These are phyloP conservation scores for Umbilicus rupestris DNA, from an alignment of 164 flowering plant species.

Conservation along the genomic window DNA sequence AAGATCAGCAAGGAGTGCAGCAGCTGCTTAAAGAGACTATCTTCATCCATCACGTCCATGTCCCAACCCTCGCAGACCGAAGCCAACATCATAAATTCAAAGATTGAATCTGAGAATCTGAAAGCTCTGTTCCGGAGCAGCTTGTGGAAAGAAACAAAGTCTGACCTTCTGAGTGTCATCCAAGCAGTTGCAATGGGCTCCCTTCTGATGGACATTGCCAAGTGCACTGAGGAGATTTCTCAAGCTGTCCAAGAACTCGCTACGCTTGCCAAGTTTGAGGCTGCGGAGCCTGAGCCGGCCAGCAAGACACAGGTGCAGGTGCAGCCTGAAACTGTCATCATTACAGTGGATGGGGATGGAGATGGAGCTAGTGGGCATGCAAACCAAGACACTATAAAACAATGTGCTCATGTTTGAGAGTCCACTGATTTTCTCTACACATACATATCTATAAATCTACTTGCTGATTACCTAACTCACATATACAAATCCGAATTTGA, in stretches of 20 bases:
- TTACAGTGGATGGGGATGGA: background rate
- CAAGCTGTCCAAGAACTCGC: slow-evolving; percentile 49
- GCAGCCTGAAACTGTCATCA: background rate
- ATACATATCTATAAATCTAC: too few species aligned
- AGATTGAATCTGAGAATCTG: slow-evolving; percentile 27
- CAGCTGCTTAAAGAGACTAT: slow-evolving; percentile 35
- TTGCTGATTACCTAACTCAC: too few species aligned
- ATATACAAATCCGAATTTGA: too few species aligned
- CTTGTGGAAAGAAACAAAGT: slow-evolving; percentile 14
- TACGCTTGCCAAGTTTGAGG: slow-evolving; percentile 26
- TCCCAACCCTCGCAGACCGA: slow-evolving; percentile 15
- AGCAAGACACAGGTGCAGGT: slow-evolving; percentile 2
- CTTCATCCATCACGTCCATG: slow-evolving; percentile 34
- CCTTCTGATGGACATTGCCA: slow-evolving; percentile 36
- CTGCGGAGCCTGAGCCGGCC: background rate
- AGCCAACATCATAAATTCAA: slow-evolving; percentile 23
- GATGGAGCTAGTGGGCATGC: background rate
- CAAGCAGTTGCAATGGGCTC: slow-evolving; percentile 41
- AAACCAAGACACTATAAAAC: background rate
- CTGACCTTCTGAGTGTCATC: slow-evolving; percentile 27
- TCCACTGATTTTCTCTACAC: background rate
- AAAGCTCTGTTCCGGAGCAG: slow-evolving; percentile 27
- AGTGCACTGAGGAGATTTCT: slow-evolving; percentile 34
- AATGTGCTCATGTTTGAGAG: background rate
- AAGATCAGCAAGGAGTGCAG: slow-evolving; percentile 40